Base-by-base conservation (phyloP, 129 eudicot genomes). In the Lonicera japonica region DNA sequence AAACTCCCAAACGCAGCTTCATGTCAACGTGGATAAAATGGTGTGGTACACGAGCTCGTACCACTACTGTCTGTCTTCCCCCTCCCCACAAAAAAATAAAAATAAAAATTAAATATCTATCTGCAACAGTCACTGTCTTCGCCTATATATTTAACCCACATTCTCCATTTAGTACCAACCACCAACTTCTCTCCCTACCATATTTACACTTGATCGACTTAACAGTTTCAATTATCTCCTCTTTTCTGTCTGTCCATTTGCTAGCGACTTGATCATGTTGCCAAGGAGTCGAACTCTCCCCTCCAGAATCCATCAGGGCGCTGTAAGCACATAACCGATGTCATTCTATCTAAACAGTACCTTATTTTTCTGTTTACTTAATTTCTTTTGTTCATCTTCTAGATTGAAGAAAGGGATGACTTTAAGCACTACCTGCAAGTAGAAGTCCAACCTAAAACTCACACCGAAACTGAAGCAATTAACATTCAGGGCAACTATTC, bases 201-300 rank as follows among this genome's bases (percentile, higher is more conserved):
- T 45, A 10, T 45, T 45, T 45, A 10, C 51, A 10, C 51, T 45
- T n/a, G n/a, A n/a, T 10, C 51, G 51, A 45, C 11, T 45, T 45
- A 10, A 45, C 14, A 45, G n/a, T 24, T 39, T 24, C 58, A n/a
- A n/a, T n/a, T 62, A 54, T 60, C 54, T 54, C 59, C 23, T 54
- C 22, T 22, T n/a, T n/a, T 22, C 57, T 11, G 21, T 29, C 60
- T 55, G 10, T 55, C 60, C 20, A 12, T 11, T 55, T 15, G 21
- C 20, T 13, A 46, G 19, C 50, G 29, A 36, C 36, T 52, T 54
- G 58, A 63, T 21, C 60, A 83, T 83, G 85, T 60, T 83, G 80
- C 82, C 89, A 59, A 83, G 89, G 65, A 83, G 89, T 72, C 65
- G 89, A 83, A 83, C 89, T 43, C 66, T 83, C 64, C 89, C 89